Base-by-base conservation (phyloP, 2,329 filamentous ascomycete species). In the Xylariales sp. region DNA sequence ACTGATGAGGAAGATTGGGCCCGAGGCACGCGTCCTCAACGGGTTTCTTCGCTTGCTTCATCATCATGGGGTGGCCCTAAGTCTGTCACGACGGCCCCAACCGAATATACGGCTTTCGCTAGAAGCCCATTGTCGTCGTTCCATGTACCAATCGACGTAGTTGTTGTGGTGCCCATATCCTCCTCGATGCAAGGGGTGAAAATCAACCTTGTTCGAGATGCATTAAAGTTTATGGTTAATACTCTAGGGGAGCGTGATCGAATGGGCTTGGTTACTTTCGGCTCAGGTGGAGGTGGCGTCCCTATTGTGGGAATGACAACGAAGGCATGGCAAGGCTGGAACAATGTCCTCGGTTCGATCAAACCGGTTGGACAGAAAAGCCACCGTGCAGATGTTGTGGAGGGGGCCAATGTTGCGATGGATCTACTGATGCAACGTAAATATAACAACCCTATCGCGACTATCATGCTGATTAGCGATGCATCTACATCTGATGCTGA, bases 141-240 rank as follows among this genome's bases (percentile, higher is more conserved):
- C 55, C 96, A 99, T 77, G 93, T 98, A 16, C 95, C 96, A 1
- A 89, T 98, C 62, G 96, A 99, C 77, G 90, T 99, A 36, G 95
- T 99, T 0, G 93, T 98, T 0, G 96, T 99, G 28, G 94, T 99
- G 41, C 96, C 96, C 0, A 94, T 99, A 5, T 98, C 96, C 0
- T 97, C 95, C 0, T 98, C 96, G 0, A 99, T 98, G 95, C 96
- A 98, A 80, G 96, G 96, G n/a, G 88, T 99, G 68, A 99, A 99
- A 83, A 97, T 98, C 77, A 97, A 95, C 69, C 85, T 99, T 1
- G 89, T 99, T 14, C 90, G 94, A 49, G 96, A 99, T 80, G 92
- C 95, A 0, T 85, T 99, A 43, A 93, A 92, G 67, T 99, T 98
- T 79, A 90, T 99, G 80, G 93, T 99, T 1, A 87, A 91, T 73